A percentile compares a stretch with the other conserved stretches of the same genome.
Conservation (phyloP, 2,329 filamentous ascomycete genomes). For the Penicillium thymicola region DNA sequence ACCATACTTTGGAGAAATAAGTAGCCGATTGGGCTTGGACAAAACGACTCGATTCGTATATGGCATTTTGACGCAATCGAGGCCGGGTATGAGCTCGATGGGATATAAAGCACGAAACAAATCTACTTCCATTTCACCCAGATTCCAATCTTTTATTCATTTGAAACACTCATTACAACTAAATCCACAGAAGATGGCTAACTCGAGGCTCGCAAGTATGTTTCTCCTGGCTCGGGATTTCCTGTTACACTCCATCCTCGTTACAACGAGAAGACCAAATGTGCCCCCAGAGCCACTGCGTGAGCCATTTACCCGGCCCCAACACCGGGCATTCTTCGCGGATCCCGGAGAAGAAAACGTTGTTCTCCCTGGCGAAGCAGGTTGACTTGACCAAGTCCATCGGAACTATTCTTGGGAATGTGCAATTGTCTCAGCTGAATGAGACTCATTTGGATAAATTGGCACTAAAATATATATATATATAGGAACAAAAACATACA, state of each 20-base stretch:
- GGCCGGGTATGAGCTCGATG: not conserved
- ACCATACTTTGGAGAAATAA: not conserved
- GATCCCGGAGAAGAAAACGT: constrained; percentile 42
- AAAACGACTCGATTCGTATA: not conserved
- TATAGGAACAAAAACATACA: no score
- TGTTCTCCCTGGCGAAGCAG: constrained; percentile 31
- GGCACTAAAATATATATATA: no score
- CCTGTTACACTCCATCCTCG: constrained; percentile 47
- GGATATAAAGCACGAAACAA: not conserved
- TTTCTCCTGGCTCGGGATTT: constrained; percentile 50
- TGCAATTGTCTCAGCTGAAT: constrained; percentile 48
- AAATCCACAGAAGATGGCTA: constrained; percentile 27
- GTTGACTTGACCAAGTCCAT: constrained; percentile 39
- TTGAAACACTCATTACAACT: no score
- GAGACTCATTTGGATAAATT: constrained; percentile 38
- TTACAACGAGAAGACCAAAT: constrained; percentile 49
- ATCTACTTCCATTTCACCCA: not conserved
- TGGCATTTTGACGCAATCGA: not conserved
- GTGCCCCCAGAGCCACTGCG: constrained; percentile 41
- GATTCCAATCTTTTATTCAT: not conserved
- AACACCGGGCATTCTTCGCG: constrained; percentile 32
- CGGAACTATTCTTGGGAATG: constrained; percentile 35
- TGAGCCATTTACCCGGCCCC: constrained; percentile 21
- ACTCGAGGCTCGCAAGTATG: constrained; percentile 48
- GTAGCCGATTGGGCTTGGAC: not conserved